Base-by-base conservation (phyloP, 169 alveolate genomes). In the Fabrea salina region DNA sequence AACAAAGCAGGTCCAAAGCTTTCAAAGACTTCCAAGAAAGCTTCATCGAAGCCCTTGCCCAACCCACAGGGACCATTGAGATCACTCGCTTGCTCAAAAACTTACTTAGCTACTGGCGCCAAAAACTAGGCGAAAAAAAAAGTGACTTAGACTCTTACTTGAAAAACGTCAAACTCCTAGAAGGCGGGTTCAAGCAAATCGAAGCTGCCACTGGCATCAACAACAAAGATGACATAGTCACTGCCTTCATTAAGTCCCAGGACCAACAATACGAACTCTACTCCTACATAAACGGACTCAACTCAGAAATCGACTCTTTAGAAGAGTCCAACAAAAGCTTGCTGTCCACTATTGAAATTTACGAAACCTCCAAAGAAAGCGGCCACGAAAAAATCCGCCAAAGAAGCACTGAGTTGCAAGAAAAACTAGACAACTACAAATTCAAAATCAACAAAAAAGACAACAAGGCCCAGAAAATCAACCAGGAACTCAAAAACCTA, bases 201-300 rank as follows among this genome's bases (percentile, higher is more conserved):
- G 80, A 84, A 68, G 90, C 87, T 51, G 88, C 91, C 1, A 83
- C 90, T 51, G 95, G 95, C 4, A 87, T 91, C 6, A 44, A 78
- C 16, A 85, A 83, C 70, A 86, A 83, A 0, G 93, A 87, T 30
- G 95, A 91, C 80, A 91, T 91, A 19, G 90, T 87, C 39, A 91
- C 91, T 33, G 88, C 93, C 35, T 91, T 88, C 51, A 91, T 91
- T 43, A 91, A 91, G 61, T 90, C 93, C 61, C 91, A 91, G 70
- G 95, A 91, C 77, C 82, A 91, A 53, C 87, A 91, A 53, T 80
- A 83, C 76, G 66, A 85, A 0, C 82, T 91, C 19, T 86, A 80
- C 57, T 84, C 80, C 68, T 91, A 86, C 68, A 93, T 91, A 11
- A 89, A 91, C 51, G 67, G 75, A 7, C 82, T 91, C 22, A 82